Percentiles rank a stretch among this genome's conserved stretches.
phyloP scores from a whole-genome alignment of 2,329 filamentous ascomycete species.

The Penicillium janthinellum region DNA sequence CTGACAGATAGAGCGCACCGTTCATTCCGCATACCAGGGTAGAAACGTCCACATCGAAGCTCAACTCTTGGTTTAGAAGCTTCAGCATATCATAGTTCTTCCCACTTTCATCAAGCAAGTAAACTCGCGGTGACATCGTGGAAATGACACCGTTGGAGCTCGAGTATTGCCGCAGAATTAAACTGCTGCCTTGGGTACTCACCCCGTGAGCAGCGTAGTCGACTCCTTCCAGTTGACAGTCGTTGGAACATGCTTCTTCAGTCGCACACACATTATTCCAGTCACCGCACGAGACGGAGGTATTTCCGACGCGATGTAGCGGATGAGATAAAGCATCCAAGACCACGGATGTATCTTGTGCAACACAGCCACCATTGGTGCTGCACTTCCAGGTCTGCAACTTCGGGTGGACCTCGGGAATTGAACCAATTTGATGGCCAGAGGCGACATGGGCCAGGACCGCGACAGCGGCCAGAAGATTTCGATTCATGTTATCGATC shows the following conservation, averaged over 20 bases:
- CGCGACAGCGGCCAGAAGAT: conserved; percentile 11
- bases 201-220: conserved; percentile 57
- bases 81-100: conserved; percentile 64
- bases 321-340: conserved; percentile 58
- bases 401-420: conserved; percentile 53
- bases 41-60: conserved; percentile 70
- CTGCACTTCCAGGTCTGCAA: conserved; percentile 57
- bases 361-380: conserved; percentile 51
- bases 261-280: conserved; percentile 51
- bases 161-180: conserved; percentile 52
- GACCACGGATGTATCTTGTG: conserved; percentile 52
- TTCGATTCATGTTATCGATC: conserved; percentile 18
- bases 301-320: conserved; percentile 47
- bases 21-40: conserved; percentile 70
- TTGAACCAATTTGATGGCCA: conserved; percentile 56
- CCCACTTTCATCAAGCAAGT: conserved; percentile 63
- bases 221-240: conserved; percentile 59
- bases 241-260: conserved; percentile 52
- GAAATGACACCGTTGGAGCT: conserved; percentile 29
- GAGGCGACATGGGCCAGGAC: conserved; percentile 47
- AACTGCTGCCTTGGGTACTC: conserved; percentile 48
- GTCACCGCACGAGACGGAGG: conserved; percentile 55
- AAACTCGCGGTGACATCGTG: conserved; percentile 51
- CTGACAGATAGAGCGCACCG: conserved; percentile 65
- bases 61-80: conserved; percentile 66